Percentiles rank a stretch among this genome's conserved stretches.
Evolutionary conservation across 2,329 filamentous ascomycete species (phyloP).

Genomic region (Macrophomina tecta): DNA sequence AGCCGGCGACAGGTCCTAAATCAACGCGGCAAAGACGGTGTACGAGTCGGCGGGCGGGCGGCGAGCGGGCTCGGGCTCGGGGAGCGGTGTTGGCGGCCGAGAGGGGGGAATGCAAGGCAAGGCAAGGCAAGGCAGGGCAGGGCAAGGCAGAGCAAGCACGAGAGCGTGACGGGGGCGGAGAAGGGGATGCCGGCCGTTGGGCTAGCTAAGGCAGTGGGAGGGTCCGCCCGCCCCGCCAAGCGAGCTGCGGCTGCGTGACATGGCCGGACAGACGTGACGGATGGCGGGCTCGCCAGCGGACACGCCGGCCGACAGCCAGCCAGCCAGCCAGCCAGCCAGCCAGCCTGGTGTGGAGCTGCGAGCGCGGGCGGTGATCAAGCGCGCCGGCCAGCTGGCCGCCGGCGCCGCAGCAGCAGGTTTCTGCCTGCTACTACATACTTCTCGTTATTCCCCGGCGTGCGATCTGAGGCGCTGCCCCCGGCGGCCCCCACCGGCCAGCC

Average conservation of each 20-base stretch:
- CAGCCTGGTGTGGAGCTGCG: not conserved
- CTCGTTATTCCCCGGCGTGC: not conserved
- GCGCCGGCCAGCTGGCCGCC: constrained; percentile 10
- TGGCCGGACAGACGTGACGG: no score
- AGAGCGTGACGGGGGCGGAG: not conserved
- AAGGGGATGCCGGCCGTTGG: constrained; percentile 2
- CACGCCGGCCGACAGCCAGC: not conserved
- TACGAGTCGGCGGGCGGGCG: not conserved
- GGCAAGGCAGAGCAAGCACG: not conserved
- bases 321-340: not conserved
- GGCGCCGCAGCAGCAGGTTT: not conserved
- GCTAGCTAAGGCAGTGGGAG: not conserved
- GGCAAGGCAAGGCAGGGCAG: no score
- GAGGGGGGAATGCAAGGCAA: no score
- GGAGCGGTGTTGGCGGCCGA: no score
- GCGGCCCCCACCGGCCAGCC: not conserved
- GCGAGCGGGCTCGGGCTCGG: no score
- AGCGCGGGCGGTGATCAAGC: constrained; percentile 9
- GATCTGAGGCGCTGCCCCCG: not conserved
- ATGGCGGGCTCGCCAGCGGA: no score
- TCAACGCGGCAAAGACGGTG: not conserved
- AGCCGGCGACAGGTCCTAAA: constrained; percentile 14
- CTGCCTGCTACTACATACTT: not conserved
- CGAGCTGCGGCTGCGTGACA: not conserved
- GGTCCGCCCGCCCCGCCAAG: not conserved